Percentiles rank a stretch among this genome's conserved stretches.
Evolutionary conservation across 2,329 filamentous ascomycete genomes (phyloP).

Genomic region (Chrysoporthe puriensis): DNA sequence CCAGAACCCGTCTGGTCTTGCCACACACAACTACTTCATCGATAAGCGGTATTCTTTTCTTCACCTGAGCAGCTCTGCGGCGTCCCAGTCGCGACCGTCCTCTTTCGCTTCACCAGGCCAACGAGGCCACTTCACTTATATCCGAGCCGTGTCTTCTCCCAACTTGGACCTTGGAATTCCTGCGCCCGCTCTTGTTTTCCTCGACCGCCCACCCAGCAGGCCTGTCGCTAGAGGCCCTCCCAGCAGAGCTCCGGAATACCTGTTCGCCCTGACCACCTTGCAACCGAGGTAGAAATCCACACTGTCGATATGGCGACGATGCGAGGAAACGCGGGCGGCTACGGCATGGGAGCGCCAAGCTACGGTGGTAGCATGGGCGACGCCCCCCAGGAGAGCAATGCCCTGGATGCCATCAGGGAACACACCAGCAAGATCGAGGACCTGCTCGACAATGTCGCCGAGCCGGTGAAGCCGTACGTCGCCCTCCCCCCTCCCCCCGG

Average conservation of each 20-base stretch:
- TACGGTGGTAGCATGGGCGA: slow-evolving; percentile 78
- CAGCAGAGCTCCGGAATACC: slow-evolving; percentile 2
- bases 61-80: slow-evolving; percentile 3
- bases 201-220: slow-evolving; percentile 21
- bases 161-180: slow-evolving; percentile 12
- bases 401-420: slow-evolving; percentile 85
- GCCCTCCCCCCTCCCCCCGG: slow-evolving; percentile 23
- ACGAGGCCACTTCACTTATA: not conserved
- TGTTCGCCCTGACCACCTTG: not conserved
- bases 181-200: slow-evolving; percentile 10
- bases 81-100: not conserved
- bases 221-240: slow-evolving; percentile 2
- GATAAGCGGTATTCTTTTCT: slow-evolving; percentile 13
- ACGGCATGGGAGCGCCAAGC: slow-evolving; percentile 50
- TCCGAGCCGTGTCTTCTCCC: slow-evolving; percentile 7
- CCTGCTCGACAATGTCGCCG: slow-evolving; percentile 80
- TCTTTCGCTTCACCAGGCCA: slow-evolving; percentile 2
- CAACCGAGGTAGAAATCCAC: not conserved
- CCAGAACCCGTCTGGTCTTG: not conserved
- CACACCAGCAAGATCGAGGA: slow-evolving; percentile 99
- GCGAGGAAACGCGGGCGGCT: slow-evolving; percentile 29
- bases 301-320: slow-evolving; percentile 26
- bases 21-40: slow-evolving; percentile 1
- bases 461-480: slow-evolving; percentile 92
- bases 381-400: slow-evolving; percentile 69